phyloP scores from a whole-genome alignment of 257 asterid genomes.

The Solanum virginianum region DNA sequence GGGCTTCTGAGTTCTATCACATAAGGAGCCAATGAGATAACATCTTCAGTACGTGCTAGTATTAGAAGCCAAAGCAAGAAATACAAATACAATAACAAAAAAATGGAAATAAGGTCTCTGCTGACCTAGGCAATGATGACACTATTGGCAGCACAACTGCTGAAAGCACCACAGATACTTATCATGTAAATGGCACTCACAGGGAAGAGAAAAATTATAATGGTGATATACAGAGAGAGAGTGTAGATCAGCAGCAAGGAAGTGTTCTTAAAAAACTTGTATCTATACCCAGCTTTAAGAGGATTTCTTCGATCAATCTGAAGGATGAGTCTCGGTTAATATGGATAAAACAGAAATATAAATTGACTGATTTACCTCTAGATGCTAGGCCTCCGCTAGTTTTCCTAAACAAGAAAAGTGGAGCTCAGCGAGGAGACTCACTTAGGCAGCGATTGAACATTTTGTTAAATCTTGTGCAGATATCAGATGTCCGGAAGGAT shows the following conservation, averaged over 20 bases:
- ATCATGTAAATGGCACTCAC: conserved; percentile 38
- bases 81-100: conserved; percentile 20
- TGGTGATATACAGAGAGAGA: conserved; percentile 26
- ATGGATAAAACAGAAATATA: conserved; percentile 40
- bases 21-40: conserved; percentile 95
- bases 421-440: conserved; percentile 90
- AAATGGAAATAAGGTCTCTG: conserved; percentile 30
- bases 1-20: conserved; percentile 87
- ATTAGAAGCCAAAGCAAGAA: conserved; percentile 78
- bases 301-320: conserved; percentile 51
- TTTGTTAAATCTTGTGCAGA: conserved; percentile 94
- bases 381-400: conserved; percentile 87
- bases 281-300: conserved; percentile 39
- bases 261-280: conserved; percentile 43
- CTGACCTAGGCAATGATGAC: conserved; percentile 41
- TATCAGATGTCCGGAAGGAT: no score
- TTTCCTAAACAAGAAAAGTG: conserved; percentile 89
- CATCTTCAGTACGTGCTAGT: conserved; percentile 91
- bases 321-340: conserved; percentile 48
- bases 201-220: conserved; percentile 38
- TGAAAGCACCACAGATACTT: conserved; percentile 23
- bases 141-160: conserved; percentile 36
- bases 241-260: conserved; percentile 29
- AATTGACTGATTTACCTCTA: conserved; percentile 81
- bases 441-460: conserved; percentile 70